These are phyloP conservation scores for Acer campestre DNA, from an alignment of 345 rosid genomes.

Conservation along the genomic window DNA sequence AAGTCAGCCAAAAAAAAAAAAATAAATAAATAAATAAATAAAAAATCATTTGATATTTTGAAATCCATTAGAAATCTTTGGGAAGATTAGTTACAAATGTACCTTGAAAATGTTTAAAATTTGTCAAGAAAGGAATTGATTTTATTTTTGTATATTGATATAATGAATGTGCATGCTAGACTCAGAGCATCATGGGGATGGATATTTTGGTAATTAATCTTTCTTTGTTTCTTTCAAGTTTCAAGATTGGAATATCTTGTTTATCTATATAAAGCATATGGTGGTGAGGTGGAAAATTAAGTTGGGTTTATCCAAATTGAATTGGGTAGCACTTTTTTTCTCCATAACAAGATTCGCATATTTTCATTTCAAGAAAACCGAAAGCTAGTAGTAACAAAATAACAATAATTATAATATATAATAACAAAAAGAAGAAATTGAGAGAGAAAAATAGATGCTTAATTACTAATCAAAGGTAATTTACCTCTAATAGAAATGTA, in stretches of 20 bases:
- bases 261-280: constrained; percentile 11
- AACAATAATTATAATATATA: background rate
- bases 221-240: background rate
- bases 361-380: constrained; percentile 26
- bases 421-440: background rate
- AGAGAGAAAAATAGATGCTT: constrained; percentile 10
- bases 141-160: too few species aligned
- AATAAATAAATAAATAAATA: too few species aligned
- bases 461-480: background rate
- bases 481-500: background rate
- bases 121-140: too few species aligned
- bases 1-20: too few species aligned
- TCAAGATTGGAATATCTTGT: background rate
- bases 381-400: constrained; percentile 18
- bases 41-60: too few species aligned
- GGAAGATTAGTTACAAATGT: background rate
- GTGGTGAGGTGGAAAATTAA: constrained; percentile 22
- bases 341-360: constrained; percentile 25
- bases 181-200: background rate
- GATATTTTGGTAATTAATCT: background rate
- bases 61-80: too few species aligned
- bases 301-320: constrained; percentile 30
- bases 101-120: background rate
- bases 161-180: background rate
- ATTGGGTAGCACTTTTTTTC: background rate